Evolutionary conservation across 2,329 filamentous ascomycete genomes (phyloP).

Genomic region (Beauveria scarabaeidicola): DNA sequence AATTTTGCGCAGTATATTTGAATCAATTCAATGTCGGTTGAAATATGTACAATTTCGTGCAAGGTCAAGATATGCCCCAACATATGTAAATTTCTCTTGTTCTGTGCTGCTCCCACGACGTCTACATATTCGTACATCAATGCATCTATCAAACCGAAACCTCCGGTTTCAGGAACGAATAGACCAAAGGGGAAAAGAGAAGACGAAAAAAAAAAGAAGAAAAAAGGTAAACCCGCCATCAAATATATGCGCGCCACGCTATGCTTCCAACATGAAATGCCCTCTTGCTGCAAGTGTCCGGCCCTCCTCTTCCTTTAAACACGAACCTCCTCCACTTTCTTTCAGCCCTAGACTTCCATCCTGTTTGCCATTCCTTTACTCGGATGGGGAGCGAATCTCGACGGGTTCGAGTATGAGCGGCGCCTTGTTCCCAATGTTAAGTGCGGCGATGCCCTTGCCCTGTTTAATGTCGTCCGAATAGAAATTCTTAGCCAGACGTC

Average conservation of each 20-base stretch:
- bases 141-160: no score
- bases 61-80: no score
- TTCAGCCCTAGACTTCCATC: not conserved
- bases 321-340: not conserved
- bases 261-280: slow-evolving; percentile 17
- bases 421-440: slow-evolving; percentile 7
- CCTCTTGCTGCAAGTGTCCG: no score
- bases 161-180: not conserved
- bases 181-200: not conserved
- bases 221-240: not conserved
- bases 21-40: no score
- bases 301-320: not conserved
- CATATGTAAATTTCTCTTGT: no score
- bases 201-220: slow-evolving; percentile 8
- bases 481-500: not conserved
- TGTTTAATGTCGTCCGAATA: not conserved
- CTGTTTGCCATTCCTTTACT: not conserved
- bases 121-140: no score
- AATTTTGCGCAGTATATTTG: no score
- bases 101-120: no score
- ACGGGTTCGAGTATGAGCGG: slow-evolving; percentile 19
- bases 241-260: slow-evolving; percentile 18
- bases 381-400: slow-evolving; percentile 19
- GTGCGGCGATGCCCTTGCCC: not conserved
- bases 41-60: no score